These are phyloP conservation scores for Kurtzmaniella quercitrusa DNA, from an alignment of 1,139 yeast species.

Conservation along the genomic window DNA sequence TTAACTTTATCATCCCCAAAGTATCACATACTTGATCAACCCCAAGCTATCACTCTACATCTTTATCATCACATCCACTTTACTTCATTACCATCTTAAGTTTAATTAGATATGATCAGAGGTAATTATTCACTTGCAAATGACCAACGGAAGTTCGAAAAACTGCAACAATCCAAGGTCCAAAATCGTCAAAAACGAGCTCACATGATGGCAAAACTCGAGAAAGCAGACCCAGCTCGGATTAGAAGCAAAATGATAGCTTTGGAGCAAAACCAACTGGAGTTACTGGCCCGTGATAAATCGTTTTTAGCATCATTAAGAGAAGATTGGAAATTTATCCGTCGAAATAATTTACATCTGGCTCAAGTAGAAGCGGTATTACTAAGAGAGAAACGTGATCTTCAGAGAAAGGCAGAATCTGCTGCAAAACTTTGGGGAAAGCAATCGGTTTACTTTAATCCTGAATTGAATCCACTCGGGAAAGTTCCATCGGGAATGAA, in stretches of 20 bases:
- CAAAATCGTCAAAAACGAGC: constrained; percentile 38
- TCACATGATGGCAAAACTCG: constrained; percentile 22
- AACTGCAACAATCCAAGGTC: constrained; percentile 30
- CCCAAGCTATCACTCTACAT: no score
- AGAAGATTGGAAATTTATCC: constrained; percentile 40
- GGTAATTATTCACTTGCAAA: constrained; percentile 42
- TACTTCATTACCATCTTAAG: no score
- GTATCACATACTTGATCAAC: no score
- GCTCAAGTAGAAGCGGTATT: constrained; percentile 22
- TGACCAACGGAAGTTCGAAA: constrained; percentile 37
- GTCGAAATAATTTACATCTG: constrained; percentile 29
- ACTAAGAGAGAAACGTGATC: constrained; percentile 11
- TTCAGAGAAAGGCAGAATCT: constrained; percentile 15
- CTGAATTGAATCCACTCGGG: constrained; percentile 45
- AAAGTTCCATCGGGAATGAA: constrained; percentile 26
- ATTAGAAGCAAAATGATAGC: constrained; percentile 15
- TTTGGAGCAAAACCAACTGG: not conserved
- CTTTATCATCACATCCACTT: no score
- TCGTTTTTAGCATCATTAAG: constrained; percentile 22
- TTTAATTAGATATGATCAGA: constrained; percentile 28
- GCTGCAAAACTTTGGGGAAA: constrained; percentile 32
- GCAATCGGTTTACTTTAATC: constrained; percentile 40
- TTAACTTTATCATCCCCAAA: no score
- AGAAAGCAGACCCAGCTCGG: constrained; percentile 30
- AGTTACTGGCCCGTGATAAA: constrained; percentile 3